Evolutionary conservation across 257 asterid genomes (phyloP).

Genomic region (Eustoma russellianum): DNA sequence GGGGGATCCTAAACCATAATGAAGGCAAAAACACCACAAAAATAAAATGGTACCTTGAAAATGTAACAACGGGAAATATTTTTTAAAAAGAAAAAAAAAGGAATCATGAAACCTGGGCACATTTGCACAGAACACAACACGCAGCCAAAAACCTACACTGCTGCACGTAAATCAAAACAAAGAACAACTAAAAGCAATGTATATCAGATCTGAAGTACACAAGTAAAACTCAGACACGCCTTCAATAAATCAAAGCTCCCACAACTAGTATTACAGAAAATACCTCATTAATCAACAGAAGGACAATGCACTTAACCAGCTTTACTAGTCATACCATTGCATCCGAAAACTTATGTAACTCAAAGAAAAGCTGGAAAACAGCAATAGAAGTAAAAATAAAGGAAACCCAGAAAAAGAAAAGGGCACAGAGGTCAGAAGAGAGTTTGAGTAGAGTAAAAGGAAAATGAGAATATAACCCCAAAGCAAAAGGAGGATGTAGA

Average conservation of each 20-base stretch:
- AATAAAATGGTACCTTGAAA: too few species aligned
- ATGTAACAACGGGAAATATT: too few species aligned
- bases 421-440: conserved; percentile 18
- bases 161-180: conserved; percentile 1
- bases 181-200: conserved; percentile 20
- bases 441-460: conserved; percentile 53
- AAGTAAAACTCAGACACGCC: conserved; percentile 18
- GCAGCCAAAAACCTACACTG: too few species aligned
- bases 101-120: too few species aligned
- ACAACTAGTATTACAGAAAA: conserved; percentile 11
- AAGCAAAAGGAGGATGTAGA: neutral
- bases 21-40: too few species aligned
- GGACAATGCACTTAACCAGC: neutral
- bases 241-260: conserved; percentile 15
- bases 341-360: neutral
- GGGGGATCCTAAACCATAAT: too few species aligned
- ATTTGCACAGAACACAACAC: too few species aligned
- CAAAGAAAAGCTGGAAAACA: neutral
- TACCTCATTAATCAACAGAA: neutral
- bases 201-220: conserved; percentile 66
- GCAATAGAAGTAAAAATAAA: neutral
- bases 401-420: conserved; percentile 10
- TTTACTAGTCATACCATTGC: too few species aligned
- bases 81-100: too few species aligned
- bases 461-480: conserved; percentile 15